These are phyloP conservation scores for Prunus mongolica DNA, from an alignment of 306 rosid genomes.

Conservation along the genomic window DNA sequence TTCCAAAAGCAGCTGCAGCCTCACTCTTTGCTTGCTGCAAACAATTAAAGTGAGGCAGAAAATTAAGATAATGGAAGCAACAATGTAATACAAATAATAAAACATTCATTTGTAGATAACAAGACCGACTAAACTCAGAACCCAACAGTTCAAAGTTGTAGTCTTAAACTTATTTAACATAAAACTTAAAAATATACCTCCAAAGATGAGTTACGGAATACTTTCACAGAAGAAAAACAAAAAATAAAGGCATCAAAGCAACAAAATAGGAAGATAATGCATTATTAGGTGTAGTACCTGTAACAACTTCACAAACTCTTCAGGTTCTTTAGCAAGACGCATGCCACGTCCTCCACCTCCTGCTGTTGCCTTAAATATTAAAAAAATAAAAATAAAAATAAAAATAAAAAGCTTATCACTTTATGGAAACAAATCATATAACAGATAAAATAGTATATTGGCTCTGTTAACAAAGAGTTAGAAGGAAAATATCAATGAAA, in stretches of 20 bases:
- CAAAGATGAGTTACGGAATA: background rate
- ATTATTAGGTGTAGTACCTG: slow-evolving; percentile 50
- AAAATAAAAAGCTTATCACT: slow-evolving; percentile 39
- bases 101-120: no score
- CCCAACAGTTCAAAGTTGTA: background rate
- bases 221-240: background rate
- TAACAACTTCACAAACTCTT: slow-evolving; percentile 91
- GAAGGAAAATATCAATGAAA: background rate
- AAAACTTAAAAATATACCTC: slow-evolving; percentile 22
- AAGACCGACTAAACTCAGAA: no score
- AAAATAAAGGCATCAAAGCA: background rate
- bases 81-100: background rate
- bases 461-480: background rate
- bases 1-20: slow-evolving; percentile 99
- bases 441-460: background rate
- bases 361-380: slow-evolving; percentile 73
- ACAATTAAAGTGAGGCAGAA: slow-evolving; percentile 20
- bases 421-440: slow-evolving; percentile 10
- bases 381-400: no score
- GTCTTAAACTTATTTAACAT: background rate
- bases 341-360: slow-evolving; percentile 99
- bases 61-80: background rate
- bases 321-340: slow-evolving; percentile 97
- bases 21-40: slow-evolving; percentile 98
- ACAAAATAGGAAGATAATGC: slow-evolving; percentile 9